Conservation (phyloP, 2,329 filamentous ascomycete species). For the Cladobotryum protrusum region DNA sequence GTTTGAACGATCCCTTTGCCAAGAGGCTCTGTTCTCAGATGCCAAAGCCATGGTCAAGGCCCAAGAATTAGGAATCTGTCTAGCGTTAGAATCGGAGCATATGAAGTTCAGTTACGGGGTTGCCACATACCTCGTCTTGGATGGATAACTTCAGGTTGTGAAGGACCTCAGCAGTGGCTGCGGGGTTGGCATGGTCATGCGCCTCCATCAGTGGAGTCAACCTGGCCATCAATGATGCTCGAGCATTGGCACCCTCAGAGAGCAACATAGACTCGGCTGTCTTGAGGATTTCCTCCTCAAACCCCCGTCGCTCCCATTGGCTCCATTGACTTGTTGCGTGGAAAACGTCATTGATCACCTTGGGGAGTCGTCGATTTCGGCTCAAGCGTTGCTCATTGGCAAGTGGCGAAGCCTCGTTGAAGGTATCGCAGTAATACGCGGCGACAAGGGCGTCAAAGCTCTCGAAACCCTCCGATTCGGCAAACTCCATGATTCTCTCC, state of each 20-base stretch:
- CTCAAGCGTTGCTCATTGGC: slow-evolving; percentile 22
- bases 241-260: slow-evolving; percentile 11
- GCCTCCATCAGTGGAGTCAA: slow-evolving; percentile 15
- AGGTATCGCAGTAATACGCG: slow-evolving; percentile 20
- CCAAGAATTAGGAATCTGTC: slow-evolving; percentile 22
- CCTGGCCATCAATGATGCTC: slow-evolving; percentile 10
- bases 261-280: slow-evolving; percentile 17
- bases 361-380: slow-evolving; percentile 20
- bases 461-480: slow-evolving; percentile 19
- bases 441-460: slow-evolving; percentile 22
- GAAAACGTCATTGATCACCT: slow-evolving; percentile 18
- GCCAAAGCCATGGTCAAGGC: slow-evolving; percentile 20
- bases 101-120: too few species aligned
- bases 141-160: slow-evolving; percentile 16
- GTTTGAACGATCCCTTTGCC: slow-evolving; percentile 20
- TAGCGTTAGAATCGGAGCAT: not conserved
- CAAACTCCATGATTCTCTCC: slow-evolving; percentile 18
- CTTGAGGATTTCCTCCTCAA: slow-evolving; percentile 23
- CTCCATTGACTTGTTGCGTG: slow-evolving; percentile 16
- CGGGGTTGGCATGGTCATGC: slow-evolving; percentile 8
- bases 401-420: slow-evolving; percentile 15
- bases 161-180: slow-evolving; percentile 10
- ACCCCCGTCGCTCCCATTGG: slow-evolving; percentile 20
- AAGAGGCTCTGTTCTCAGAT: slow-evolving; percentile 9
- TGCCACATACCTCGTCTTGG: slow-evolving; percentile 18